Percentiles rank a stretch among this genome's conserved stretches.
Evolutionary conservation across 2,329 filamentous ascomycete genomes (phyloP).

Genomic region (Aspergillus phoenicis): DNA sequence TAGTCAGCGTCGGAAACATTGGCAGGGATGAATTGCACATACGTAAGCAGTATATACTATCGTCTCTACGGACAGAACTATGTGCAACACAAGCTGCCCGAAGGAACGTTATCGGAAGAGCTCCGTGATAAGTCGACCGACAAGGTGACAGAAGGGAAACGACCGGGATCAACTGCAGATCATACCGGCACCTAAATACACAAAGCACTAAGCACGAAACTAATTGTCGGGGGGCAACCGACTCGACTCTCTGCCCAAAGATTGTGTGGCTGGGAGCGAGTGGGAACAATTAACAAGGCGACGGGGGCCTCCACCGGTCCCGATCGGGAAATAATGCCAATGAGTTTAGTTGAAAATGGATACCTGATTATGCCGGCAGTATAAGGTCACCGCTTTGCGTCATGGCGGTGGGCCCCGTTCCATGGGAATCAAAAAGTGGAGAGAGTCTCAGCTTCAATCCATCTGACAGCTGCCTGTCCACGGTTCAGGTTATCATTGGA

Average conservation of each 20-base stretch:
- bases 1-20: neutral
- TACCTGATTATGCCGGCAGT: neutral
- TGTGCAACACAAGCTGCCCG: neutral
- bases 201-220: neutral
- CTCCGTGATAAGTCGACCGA: neutral
- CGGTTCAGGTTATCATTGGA: too few species aligned
- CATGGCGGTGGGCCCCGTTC: neutral
- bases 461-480: too few species aligned
- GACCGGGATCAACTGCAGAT: conserved; percentile 4
- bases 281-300: neutral
- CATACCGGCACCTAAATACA: neutral
- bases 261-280: neutral
- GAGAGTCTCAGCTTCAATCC: too few species aligned
- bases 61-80: neutral
- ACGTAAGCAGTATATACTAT: neutral
- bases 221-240: neutral
- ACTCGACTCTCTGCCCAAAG: neutral
- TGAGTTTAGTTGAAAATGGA: neutral
- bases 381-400: neutral
- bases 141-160: neutral
- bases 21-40: neutral
- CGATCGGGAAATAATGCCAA: neutral
- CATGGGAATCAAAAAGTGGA: too few species aligned
- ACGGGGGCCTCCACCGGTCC: neutral
- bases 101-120: neutral